phyloP scores from a whole-genome alignment of 805 yeast species.

The Kodamaea jinghongensis region DNA sequence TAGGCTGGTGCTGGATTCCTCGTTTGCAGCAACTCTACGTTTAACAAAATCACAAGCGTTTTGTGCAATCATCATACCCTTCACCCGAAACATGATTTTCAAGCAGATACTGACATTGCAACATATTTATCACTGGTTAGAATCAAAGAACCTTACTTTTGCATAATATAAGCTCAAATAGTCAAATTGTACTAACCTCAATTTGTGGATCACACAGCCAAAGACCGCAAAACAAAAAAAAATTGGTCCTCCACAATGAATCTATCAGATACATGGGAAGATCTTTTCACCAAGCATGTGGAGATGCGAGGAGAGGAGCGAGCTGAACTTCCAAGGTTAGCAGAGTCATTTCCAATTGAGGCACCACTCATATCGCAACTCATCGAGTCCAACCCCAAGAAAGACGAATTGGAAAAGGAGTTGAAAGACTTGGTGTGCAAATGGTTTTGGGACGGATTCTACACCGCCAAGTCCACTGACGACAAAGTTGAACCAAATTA shows the following conservation, averaged over 20 bases:
- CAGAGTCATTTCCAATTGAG: not conserved
- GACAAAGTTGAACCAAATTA: no score
- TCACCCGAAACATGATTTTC: no score
- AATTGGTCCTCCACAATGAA: not conserved
- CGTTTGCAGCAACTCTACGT: no score
- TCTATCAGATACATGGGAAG: constrained; percentile 2
- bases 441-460: constrained; percentile 35
- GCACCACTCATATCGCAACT: constrained; percentile 15
- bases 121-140: no score
- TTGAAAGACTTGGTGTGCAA: constrained; percentile 25
- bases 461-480: constrained; percentile 16
- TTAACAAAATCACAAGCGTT: no score
- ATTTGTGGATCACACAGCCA: not conserved
- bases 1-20: no score
- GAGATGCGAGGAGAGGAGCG: constrained; percentile 3
- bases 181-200: no score
- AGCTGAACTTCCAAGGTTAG: no score
- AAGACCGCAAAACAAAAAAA: not conserved
- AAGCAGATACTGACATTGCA: no score
- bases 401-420: constrained; percentile 18
- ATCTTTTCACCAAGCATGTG: constrained; percentile 4
- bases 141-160: no score
- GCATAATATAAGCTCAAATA: no score
- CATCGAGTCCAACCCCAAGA: constrained; percentile 16
- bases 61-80: no score